phyloP scores from a whole-genome alignment of 2,329 filamentous ascomycete species.

The Cordyceps militaris region DNA sequence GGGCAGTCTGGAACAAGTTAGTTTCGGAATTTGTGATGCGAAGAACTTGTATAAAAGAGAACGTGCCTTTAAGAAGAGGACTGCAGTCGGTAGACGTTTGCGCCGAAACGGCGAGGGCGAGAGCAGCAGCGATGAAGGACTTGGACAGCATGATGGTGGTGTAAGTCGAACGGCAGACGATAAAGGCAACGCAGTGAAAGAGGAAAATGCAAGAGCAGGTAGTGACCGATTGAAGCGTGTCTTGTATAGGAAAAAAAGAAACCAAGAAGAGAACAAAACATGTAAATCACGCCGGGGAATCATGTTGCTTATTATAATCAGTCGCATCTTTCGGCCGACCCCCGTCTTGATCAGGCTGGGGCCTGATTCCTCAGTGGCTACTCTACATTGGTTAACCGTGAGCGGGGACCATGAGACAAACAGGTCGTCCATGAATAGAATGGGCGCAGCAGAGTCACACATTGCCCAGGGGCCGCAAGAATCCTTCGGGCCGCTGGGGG shows the following conservation, averaged over 20 bases:
- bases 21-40: too few species aligned
- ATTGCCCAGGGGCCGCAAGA: too few species aligned
- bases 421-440: too few species aligned
- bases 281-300: not conserved
- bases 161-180: not conserved
- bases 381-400: too few species aligned
- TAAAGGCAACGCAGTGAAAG: not conserved
- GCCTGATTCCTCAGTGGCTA: too few species aligned
- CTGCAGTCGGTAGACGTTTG: slow-evolving; percentile 51
- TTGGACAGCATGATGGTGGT: slow-evolving; percentile 35
- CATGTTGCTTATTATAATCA: not conserved
- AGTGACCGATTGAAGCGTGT: not conserved
- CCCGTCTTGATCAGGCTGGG: too few species aligned
- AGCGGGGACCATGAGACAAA: too few species aligned
- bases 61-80: slow-evolving; percentile 43
- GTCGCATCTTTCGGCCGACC: too few species aligned
- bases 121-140: slow-evolving; percentile 37
- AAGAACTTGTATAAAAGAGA: too few species aligned
- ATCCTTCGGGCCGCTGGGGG: too few species aligned
- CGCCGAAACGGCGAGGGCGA: slow-evolving; percentile 42
- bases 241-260: not conserved
- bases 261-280: not conserved
- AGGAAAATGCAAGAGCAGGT: not conserved
- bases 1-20: slow-evolving; percentile 63
- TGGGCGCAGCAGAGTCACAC: too few species aligned